Base-by-base conservation (phyloP, 2,329 filamentous ascomycete species). In the Pseudocercospora fuligena region DNA sequence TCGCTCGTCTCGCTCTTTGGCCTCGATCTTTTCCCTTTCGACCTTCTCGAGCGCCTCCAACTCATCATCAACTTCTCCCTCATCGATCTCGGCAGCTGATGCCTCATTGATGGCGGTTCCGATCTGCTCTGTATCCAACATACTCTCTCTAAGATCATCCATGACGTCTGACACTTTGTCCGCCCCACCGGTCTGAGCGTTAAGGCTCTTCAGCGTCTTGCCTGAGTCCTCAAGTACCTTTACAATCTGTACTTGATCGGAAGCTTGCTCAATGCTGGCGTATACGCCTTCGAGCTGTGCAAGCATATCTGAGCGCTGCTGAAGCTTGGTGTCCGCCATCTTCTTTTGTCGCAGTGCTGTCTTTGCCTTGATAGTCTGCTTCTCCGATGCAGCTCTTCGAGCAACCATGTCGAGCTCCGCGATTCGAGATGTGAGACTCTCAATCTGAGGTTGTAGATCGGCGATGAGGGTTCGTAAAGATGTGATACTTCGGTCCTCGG, bases 11-110 rank as follows among this genome's bases (percentile, higher is more conserved):
- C 94, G 92, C 71, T 97, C 87, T 77, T 91, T 91, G 29, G 75
- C 84, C 77, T 97, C 93, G 9, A 76, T 78, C 77, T 91, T 77
- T 67, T 74, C 75, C 61, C 69, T 73, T 67, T 77, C 76, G 2
- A 71, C 78, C 36, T 77, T 82, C 79, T 94, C 89, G 81, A 99
- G 82, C 3, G 85, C 89, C 71, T 91, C 90, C 56, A 98, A 85
- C 81, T 97, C 94, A 67, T 94, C 91, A 72, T 97, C 93, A 63
- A 98, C 88, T 77, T 96, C 94, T 21, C 76, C 85, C 75, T 97
- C 94, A 77, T 97, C 92, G 33, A 97, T 83, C 62, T 72, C 78
- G 14, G 80, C 73, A 1, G 69, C 74, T 5, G 73, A 73, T 3
- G 75, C 73, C 70, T 95, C 92, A 61, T 89, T 88, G 69, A 98